A percentile compares a stretch with the other conserved stretches of the same genome.
These are phyloP conservation scores for Lactifluus echinatus DNA, from an alignment of 768 basidiomycete genomes.

Conservation along the genomic window DNA sequence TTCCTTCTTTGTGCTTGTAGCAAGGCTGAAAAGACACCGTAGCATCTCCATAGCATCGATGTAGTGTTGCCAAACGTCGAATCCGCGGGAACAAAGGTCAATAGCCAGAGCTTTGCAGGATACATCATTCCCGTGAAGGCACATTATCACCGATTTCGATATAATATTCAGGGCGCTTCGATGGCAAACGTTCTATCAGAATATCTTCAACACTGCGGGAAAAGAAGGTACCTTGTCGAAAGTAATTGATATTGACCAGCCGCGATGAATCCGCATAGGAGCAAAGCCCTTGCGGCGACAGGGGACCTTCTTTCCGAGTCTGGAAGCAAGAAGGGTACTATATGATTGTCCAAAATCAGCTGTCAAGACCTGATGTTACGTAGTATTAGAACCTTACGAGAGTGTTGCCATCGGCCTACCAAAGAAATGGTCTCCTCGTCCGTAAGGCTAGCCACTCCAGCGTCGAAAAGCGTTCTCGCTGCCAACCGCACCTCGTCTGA, in stretches of 20 bases:
- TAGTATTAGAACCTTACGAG: conserved; percentile 35
- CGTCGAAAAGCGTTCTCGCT: conserved; percentile 69
- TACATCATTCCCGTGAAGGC: conserved; percentile 65
- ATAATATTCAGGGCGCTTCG: conserved; percentile 71
- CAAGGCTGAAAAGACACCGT: conserved; percentile 72
- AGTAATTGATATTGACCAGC: conserved; percentile 71
- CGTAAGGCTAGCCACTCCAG: conserved; percentile 54
- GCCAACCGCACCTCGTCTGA: conserved; percentile 70
- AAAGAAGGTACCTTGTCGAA: conserved; percentile 47
- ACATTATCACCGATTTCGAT: conserved; percentile 71
- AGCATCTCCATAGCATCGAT: conserved; percentile 85
- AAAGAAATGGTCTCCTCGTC: conserved; percentile 55
- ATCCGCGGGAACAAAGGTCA: conserved; percentile 86
- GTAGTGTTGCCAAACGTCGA: conserved; percentile 91
- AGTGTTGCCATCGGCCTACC: conserved; percentile 56
- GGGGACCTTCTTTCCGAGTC: conserved; percentile 50
- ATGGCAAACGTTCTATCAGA: background rate
- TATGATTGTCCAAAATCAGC: background rate
- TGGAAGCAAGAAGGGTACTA: conserved; percentile 57
- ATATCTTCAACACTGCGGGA: background rate
- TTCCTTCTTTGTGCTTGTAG: conserved; percentile 68
- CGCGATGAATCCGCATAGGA: conserved; percentile 77
- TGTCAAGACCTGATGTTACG: conserved; percentile 5
- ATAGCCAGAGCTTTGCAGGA: conserved; percentile 66
- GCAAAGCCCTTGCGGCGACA: conserved; percentile 60